Base-by-base conservation (phyloP, 2,329 filamentous ascomycete genomes). In the Thielaviopsis populi region DNA sequence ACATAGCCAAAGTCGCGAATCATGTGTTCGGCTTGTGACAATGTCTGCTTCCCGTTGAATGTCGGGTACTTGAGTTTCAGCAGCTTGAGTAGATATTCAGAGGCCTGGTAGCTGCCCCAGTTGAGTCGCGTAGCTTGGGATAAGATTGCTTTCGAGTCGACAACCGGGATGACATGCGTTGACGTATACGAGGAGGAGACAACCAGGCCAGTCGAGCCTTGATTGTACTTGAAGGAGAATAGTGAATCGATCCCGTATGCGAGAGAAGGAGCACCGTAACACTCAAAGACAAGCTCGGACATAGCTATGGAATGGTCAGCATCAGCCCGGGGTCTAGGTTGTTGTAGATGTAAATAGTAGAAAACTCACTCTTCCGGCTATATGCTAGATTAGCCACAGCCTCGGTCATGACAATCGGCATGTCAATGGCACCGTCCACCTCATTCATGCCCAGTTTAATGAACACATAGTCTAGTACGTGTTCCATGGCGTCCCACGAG, bases 401-500 rank as follows among this genome's bases (percentile, higher is more conserved):
- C 75, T 99, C 94, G 0, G 94, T 99, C 86, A 99, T 91, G 69
- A 99, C 86, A 66, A 99, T 83, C 1, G 92, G 91, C 70, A 91
- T 79, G 70, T 92, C 90, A 67, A 99, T 84, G 27, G 82, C 79
- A 8, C 89, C 89, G 59, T 86, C 83, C 3, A 79, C 78, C 17
- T 84, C 84, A 68, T 95, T 90, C 69, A 99, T 81, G 3, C 94
- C 94, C 63, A 99, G 77, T 75, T 96, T 97, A 69, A 96, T 80
- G 73, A 99, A 99, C 50, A 91, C 82, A 74, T 96, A 96, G 75
- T 99, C 94, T 58, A 99, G 76, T 4, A 96, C 80, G 65, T 92
- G 91, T 74, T 99, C 94, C 84, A 96, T 91, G 41, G 91, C 91
- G 74, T 99, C 94, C 91, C 95, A 99, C 72, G 97, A 97, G 73